Conservation (phyloP, 257 asterid species). For the Handroanthus guayacan region DNA sequence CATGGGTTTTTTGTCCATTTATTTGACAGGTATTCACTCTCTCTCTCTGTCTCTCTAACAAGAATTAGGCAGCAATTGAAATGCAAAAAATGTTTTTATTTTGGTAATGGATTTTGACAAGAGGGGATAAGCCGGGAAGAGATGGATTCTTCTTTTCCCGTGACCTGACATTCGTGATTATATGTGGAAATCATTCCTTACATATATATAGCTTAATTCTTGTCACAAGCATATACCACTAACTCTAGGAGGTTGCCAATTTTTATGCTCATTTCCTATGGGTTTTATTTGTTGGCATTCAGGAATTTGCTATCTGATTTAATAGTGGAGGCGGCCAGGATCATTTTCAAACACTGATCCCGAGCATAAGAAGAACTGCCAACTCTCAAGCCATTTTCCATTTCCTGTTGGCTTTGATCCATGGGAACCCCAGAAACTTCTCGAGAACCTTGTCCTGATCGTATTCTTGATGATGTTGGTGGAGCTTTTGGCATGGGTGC, state of each 20-base stretch:
- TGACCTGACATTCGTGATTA: background rate
- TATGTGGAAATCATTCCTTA: background rate
- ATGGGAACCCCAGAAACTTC: conserved; percentile 93
- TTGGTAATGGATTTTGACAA: background rate
- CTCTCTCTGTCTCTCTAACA: too few species aligned
- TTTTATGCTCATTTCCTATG: background rate
- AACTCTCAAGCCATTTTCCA: background rate
- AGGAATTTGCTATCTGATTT: background rate
- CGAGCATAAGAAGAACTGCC: conserved; percentile 3
- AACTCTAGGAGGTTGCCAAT: background rate
- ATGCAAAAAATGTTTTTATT: too few species aligned
- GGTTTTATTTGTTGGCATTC: background rate
- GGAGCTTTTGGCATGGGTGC: conserved; percentile 96
- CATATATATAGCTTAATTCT: background rate
- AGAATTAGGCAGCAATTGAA: too few species aligned
- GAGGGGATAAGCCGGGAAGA: background rate
- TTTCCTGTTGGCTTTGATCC: background rate
- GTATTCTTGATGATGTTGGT: conserved; percentile 87
- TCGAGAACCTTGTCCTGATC: conserved; percentile 95
- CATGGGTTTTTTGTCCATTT: background rate
- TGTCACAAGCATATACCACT: background rate
- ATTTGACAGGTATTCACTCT: background rate
- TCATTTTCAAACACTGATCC: background rate
- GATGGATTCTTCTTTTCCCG: background rate
- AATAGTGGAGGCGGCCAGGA: conserved; percentile 20